These are phyloP conservation scores for Grosmannia clavigera DNA, from an alignment of 2,329 filamentous ascomycete species.

Conservation along the genomic window DNA sequence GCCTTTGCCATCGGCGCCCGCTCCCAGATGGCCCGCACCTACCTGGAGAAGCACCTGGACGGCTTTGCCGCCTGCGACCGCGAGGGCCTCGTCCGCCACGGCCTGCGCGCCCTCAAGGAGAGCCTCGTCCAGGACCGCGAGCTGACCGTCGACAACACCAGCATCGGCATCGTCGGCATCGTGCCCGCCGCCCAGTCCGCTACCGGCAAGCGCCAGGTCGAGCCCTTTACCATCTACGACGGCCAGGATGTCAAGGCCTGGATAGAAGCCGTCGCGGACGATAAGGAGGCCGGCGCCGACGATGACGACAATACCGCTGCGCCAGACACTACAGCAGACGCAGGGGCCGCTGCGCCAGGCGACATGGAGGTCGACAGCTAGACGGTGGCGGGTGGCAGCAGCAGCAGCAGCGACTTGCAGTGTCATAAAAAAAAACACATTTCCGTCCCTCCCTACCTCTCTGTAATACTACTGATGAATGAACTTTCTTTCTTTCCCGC, in stretches of 20 bases:
- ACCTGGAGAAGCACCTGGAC: slow-evolving; percentile 85
- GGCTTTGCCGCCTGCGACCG: slow-evolving; percentile 62
- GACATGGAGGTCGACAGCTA: slow-evolving; percentile 33
- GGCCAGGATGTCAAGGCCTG: slow-evolving; percentile 76
- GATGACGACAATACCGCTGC: slow-evolving; percentile 28
- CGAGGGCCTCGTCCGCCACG: slow-evolving; percentile 85
- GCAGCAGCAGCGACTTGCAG: not conserved
- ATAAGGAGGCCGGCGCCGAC: slow-evolving; percentile 34
- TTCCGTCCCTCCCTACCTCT: not conserved
- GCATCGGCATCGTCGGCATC: slow-evolving; percentile 70
- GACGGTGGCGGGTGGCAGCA: not conserved
- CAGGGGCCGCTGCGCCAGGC: slow-evolving; percentile 21
- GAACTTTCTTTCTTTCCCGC: not conserved
- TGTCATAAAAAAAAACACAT: not conserved
- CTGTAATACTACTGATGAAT: slow-evolving; percentile 1
- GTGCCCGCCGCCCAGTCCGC: slow-evolving; percentile 41
- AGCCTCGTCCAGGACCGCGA: slow-evolving; percentile 95
- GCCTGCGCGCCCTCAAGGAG: slow-evolving; percentile 84
- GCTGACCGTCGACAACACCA: slow-evolving; percentile 93
- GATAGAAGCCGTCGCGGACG: slow-evolving; percentile 60
- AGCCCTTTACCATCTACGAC: slow-evolving; percentile 85
- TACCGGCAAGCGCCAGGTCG: slow-evolving; percentile 43
- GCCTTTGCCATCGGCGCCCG: slow-evolving; percentile 93
- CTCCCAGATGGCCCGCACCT: slow-evolving; percentile 95
- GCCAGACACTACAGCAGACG: slow-evolving; percentile 27